These are phyloP conservation scores for Aspergillus sp. DNA, from an alignment of 2,329 filamentous ascomycete species.

Conservation along the genomic window DNA sequence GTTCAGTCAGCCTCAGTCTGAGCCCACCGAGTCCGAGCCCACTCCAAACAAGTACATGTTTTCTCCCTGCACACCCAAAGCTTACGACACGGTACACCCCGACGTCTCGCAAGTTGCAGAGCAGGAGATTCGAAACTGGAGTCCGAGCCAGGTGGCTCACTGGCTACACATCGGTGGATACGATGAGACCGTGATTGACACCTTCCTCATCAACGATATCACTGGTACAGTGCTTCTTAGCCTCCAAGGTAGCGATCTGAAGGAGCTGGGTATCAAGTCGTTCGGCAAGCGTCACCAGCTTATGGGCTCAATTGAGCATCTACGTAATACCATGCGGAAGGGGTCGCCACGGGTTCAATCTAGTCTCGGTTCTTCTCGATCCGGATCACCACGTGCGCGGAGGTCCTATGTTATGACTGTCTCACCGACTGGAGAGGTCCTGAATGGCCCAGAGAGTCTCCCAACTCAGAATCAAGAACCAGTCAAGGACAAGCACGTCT, in stretches of 20 bases:
- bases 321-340: constrained; percentile 2
- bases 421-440: constrained; percentile 9
- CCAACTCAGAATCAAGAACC: constrained; percentile 14
- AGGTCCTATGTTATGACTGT: constrained; percentile 11
- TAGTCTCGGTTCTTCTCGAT: constrained; percentile 1
- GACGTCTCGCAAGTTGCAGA: constrained; percentile 29
- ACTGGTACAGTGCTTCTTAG: constrained; percentile 82
- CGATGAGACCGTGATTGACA: constrained; percentile 66
- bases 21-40: not conserved
- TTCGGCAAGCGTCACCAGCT: constrained; percentile 63
- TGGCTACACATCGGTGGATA: constrained; percentile 9
- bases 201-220: constrained; percentile 90
- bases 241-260: constrained; percentile 78
- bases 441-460: constrained; percentile 21
- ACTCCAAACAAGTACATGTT: constrained; percentile 11
- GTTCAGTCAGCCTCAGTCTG: too few relatives aligned
- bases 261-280: constrained; percentile 62
- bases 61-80: constrained; percentile 45
- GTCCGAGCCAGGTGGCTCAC: constrained; percentile 18
- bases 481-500: constrained; percentile 62
- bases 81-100: constrained; percentile 50
- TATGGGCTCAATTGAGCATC: constrained; percentile 39
- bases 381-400: constrained; percentile 7
- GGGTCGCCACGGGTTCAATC: not conserved
- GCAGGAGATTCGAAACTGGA: constrained; percentile 23